Conservation (phyloP, 352 stramenopile genomes). For the Phytophthora niederhauseri region DNA sequence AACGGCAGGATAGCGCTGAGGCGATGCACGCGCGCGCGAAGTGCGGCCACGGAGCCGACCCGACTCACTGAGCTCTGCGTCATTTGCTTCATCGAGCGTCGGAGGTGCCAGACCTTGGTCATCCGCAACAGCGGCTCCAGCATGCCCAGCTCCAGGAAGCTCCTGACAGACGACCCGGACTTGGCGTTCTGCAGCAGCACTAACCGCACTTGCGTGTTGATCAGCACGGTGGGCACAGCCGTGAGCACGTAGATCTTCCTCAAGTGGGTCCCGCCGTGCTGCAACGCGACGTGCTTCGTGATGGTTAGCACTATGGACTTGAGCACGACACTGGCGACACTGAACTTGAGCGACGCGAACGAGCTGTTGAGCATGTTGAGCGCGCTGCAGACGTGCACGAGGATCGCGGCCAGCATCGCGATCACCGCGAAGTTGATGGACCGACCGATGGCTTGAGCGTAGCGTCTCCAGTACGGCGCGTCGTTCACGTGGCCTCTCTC, state of each 20-base stretch:
- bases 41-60: not conserved
- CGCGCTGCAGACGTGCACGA: constrained; percentile 6
- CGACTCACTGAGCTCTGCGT: not conserved
- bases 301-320: not conserved
- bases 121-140: constrained; percentile 14
- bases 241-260: constrained; percentile 21
- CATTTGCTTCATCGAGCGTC: not conserved
- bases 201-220: constrained; percentile 23
- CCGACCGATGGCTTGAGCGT: not conserved
- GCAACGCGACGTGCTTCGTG: constrained; percentile 2
- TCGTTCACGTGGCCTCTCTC: constrained; percentile 2
- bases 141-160: constrained; percentile 20
- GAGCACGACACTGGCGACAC: constrained; percentile 5
- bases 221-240: constrained; percentile 20
- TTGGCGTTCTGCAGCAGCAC: constrained; percentile 12
- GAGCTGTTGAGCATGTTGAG: not conserved
- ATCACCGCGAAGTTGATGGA: constrained; percentile 1
- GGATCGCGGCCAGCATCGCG: not conserved
- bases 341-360: constrained; percentile 8
- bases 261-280: constrained; percentile 4
- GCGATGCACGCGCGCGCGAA: not conserved
- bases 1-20: not conserved
- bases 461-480: not conserved
- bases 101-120: constrained; percentile 5
- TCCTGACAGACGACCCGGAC: not conserved